Conservation (phyloP, 2,329 filamentous ascomycete genomes). For the Epicoccum sorghinum region DNA sequence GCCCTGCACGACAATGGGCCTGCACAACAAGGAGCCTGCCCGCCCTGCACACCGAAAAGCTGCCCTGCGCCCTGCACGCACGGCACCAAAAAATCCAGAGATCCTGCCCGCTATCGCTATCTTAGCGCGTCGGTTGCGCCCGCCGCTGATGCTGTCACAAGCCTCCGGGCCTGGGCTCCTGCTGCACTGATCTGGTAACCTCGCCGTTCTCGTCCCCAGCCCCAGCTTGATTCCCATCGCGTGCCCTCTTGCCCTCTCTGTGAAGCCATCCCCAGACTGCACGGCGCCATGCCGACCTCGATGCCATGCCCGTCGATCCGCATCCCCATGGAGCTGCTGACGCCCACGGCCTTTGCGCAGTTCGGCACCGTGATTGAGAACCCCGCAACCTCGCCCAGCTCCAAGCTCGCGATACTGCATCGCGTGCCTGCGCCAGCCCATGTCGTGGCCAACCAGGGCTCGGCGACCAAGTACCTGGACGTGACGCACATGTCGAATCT, state of each 20-base stretch:
- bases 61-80: neutral
- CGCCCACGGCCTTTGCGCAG: slow-evolving; percentile 69
- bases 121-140: slow-evolving; percentile 24
- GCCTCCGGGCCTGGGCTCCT: slow-evolving; percentile 1
- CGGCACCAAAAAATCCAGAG: neutral
- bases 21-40: too few species aligned
- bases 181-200: too few species aligned
- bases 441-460: slow-evolving; percentile 80
- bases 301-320: slow-evolving; percentile 49
- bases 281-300: slow-evolving; percentile 44
- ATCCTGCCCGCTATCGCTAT: slow-evolving; percentile 21
- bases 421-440: slow-evolving; percentile 53
- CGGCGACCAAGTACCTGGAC: slow-evolving; percentile 83
- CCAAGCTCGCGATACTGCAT: slow-evolving; percentile 54
- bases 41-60: too few species aligned
- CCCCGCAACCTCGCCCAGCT: slow-evolving; percentile 60
- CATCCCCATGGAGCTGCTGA: slow-evolving; percentile 70
- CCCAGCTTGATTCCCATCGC: slow-evolving; percentile 13
- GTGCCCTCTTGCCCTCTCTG: neutral
- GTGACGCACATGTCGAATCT: slow-evolving; percentile 75
- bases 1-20: too few species aligned
- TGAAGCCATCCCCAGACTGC: neutral
- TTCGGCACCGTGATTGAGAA: slow-evolving; percentile 87
- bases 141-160: slow-evolving; percentile 13
- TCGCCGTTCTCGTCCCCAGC: neutral